Evolutionary conservation across 129 eudicot species (phyloP).

Genomic region (Helichrysum umbraculigerum): DNA sequence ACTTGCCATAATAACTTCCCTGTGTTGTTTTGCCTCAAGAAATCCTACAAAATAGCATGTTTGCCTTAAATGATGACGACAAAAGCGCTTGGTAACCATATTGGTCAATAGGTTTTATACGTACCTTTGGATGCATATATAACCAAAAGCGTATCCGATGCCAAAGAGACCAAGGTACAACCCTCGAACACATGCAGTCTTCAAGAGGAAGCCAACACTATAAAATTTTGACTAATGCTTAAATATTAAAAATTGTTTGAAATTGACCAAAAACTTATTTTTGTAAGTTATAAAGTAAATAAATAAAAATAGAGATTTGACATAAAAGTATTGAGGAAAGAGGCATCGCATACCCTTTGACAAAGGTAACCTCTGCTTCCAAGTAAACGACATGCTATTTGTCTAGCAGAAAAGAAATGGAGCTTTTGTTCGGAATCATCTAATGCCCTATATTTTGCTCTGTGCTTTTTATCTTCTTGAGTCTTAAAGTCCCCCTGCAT

Average conservation of each 20-base stretch:
- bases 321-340: neutral
- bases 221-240: constrained; percentile 9
- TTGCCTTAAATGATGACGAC: neutral
- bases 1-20: constrained; percentile 98
- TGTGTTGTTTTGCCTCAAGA: constrained; percentile 88
- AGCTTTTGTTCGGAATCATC: constrained; percentile 70
- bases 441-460: constrained; percentile 71
- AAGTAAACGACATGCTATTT: constrained; percentile 91
- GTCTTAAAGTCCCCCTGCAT: constrained; percentile 77
- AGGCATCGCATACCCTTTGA: constrained; percentile 58
- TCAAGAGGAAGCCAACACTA: constrained; percentile 97
- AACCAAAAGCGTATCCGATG: constrained; percentile 72
- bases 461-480: constrained; percentile 85
- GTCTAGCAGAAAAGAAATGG: constrained; percentile 87
- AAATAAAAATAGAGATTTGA: neutral
- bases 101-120: constrained; percentile 25
- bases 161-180: constrained; percentile 65
- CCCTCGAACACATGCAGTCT: constrained; percentile 87
- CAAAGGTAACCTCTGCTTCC: constrained; percentile 98
- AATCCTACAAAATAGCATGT: constrained; percentile 58
- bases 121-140: constrained; percentile 99
- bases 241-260: constrained; percentile 15
- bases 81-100: constrained; percentile 5
- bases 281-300: neutral
- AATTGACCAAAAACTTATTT: constrained; percentile 1